Percentiles rank a stretch among this genome's conserved stretches.
These are phyloP conservation scores for Phylloporus scabripes DNA, from an alignment of 768 basidiomycete genomes.

Conservation along the genomic window DNA sequence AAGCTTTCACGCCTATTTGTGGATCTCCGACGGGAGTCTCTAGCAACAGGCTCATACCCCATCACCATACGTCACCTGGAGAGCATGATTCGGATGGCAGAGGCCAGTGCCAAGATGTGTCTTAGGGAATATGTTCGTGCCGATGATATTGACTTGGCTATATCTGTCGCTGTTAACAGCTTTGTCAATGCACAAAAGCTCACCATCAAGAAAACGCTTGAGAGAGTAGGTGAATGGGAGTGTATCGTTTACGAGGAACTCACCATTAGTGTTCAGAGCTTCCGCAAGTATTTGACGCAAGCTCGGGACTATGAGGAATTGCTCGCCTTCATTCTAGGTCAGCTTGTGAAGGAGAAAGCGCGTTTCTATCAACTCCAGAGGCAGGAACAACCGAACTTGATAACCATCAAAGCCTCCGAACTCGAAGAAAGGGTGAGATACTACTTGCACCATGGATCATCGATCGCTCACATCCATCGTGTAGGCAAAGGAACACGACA, in stretches of 20 bases:
- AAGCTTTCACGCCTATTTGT: constrained; percentile 92
- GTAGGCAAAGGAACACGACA: constrained; percentile 95
- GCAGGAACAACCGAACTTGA: constrained; percentile 69
- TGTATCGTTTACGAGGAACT: constrained; percentile 1
- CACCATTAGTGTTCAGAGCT: constrained; percentile 51
- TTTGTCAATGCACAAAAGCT: constrained; percentile 97
- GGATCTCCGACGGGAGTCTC: constrained; percentile 91
- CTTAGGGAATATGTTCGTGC: constrained; percentile 91
- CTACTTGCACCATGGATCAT: neutral
- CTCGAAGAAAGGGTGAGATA: constrained; percentile 78
- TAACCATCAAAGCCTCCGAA: constrained; percentile 72
- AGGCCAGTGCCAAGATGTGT: constrained; percentile 98
- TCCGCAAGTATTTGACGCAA: constrained; percentile 96
- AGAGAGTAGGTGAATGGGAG: constrained; percentile 52
- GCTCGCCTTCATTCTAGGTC: constrained; percentile 89
- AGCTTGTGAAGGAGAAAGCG: constrained; percentile 88
- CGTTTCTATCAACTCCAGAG: constrained; percentile 75
- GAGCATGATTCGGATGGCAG: constrained; percentile 99
- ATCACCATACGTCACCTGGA: constrained; percentile 97
- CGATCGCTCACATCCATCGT: constrained; percentile 7
- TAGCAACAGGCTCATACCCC: constrained; percentile 97
- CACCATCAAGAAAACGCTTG: constrained; percentile 96
- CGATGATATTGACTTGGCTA: constrained; percentile 96
- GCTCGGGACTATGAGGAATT: constrained; percentile 95
- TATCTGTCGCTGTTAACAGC: constrained; percentile 90